Conservation (phyloP, 805 yeast species). For the Vanderwaltozyma tropicalis region DNA sequence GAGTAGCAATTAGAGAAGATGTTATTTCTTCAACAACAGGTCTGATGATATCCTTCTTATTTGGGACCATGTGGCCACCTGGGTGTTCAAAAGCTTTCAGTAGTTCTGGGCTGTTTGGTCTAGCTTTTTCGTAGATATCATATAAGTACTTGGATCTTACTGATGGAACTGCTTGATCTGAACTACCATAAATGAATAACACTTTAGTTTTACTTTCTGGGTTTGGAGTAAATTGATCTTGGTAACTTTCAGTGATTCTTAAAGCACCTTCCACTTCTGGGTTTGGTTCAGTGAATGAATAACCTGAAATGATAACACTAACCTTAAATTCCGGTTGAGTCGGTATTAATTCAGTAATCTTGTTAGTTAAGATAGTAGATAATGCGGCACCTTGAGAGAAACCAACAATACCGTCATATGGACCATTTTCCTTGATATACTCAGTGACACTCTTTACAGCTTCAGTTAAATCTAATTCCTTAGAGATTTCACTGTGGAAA, state of each 20-base stretch:
- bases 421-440: slow-evolving; percentile 56
- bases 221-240: slow-evolving; percentile 25
- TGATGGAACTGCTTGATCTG: slow-evolving; percentile 76
- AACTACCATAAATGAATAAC: slow-evolving; percentile 76
- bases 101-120: slow-evolving; percentile 29
- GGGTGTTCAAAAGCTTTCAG: slow-evolving; percentile 64
- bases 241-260: slow-evolving; percentile 30
- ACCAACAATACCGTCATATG: slow-evolving; percentile 82
- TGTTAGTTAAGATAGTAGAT: slow-evolving; percentile 57
- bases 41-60: slow-evolving; percentile 49
- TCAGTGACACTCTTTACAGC: slow-evolving; percentile 40
- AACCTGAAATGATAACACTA: slow-evolving; percentile 68
- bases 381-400: slow-evolving; percentile 94
- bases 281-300: slow-evolving; percentile 35
- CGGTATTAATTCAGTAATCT: slow-evolving; percentile 45
- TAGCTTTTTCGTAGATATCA: slow-evolving; percentile 34
- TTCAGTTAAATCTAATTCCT: slow-evolving; percentile 41
- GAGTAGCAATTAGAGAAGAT: slow-evolving; percentile 8
- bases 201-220: slow-evolving; percentile 31
- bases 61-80: slow-evolving; percentile 96
- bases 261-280: slow-evolving; percentile 26
- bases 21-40: slow-evolving; percentile 33
- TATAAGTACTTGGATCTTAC: slow-evolving; percentile 56
- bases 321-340: slow-evolving; percentile 46
- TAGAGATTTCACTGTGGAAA: slow-evolving; percentile 39